Base-by-base conservation (phyloP, 352 stramenopile genomes). In the Phytophthora meadii region DNA sequence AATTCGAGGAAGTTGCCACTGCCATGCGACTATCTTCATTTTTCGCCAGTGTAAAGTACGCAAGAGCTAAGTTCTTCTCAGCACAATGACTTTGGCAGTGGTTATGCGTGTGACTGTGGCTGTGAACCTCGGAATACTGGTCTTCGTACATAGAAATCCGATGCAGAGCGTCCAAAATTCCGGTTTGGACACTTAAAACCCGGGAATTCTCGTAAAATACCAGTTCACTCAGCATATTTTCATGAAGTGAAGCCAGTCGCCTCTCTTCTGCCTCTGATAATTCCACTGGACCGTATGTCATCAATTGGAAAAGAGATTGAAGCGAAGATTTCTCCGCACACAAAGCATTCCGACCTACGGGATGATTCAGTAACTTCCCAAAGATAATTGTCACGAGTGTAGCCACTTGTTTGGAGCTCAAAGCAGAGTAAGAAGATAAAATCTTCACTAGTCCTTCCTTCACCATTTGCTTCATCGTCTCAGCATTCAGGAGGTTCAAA, bases 361-460 rank as follows among this genome's bases (percentile, higher is more conserved):
- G 51, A 37, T 88, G 73, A 5, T 62, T 68, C 1, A 94, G 22
- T 0, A 94, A 53, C 25, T 92, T 92, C 15, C 70, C 72, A 56
- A 81, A 92, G 11, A 92, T 53, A 27, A 86, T 68, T 10, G 77
- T 83, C 3, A 85, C 73, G 4, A 91, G 61, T 10, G 76, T 63
- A 9, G 65, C 59, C 2, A 79, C 64, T 19, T 54, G 63, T 3
- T 56, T 64, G 1, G 53, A 62, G 7, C 62, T 71, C 8, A 87
- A 48, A 2, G 39, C 68, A 10, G 76, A 66, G 30, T 92, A 81
- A 1, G 68, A 71, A 0, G 84, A 74, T 12, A 94, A 45, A 1
- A 94, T 68, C 39, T 92, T 91, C 7, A 90, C 78, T 4, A 93
- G 65, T 12, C 86, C 86, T 58, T 94, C 82, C 0, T 67, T 69